These are phyloP conservation scores for Verticillium alfalfae DNA, from an alignment of 2,329 filamentous ascomycete species.

Conservation along the genomic window DNA sequence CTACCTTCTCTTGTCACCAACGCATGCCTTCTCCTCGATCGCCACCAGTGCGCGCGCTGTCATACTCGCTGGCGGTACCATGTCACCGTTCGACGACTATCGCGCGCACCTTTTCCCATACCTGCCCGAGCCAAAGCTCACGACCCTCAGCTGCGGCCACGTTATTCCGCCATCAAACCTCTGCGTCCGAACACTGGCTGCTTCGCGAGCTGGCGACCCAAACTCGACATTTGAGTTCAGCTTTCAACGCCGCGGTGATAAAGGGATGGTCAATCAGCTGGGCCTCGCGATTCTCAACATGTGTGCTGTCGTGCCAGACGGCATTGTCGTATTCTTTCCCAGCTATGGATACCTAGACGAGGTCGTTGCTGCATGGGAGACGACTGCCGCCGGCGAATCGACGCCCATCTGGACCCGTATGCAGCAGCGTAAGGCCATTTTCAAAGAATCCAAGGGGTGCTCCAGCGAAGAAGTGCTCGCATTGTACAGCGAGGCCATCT, in stretches of 20 bases:
- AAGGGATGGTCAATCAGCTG: constrained; percentile 65
- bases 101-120: constrained; percentile 79
- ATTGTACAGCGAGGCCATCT: constrained; percentile 66
- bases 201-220: constrained; percentile 27
- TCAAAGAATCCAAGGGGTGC: constrained; percentile 50
- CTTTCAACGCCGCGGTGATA: constrained; percentile 69
- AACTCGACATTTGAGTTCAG: constrained; percentile 74
- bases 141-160: constrained; percentile 86
- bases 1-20: constrained; percentile 87
- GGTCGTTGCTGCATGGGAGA: constrained; percentile 60
- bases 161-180: constrained; percentile 83
- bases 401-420: constrained; percentile 55
- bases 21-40: constrained; percentile 84
- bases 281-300: constrained; percentile 68
- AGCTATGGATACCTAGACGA: constrained; percentile 86
- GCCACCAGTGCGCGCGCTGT: constrained; percentile 80
- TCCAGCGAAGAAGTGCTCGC: constrained; percentile 66
- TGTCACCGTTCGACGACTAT: constrained; percentile 96
- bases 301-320: constrained; percentile 73
- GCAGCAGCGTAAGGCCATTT: constrained; percentile 53
- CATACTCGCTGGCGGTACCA: constrained; percentile 88
- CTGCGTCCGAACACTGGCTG: constrained; percentile 66
- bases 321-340: constrained; percentile 91
- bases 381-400: constrained; percentile 16
- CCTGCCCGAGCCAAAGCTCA: constrained; percentile 56